Evolutionary conservation across 768 basidiomycete species (phyloP), one percentile per base, ranked within the genome.

Genomic region (Boletus edulis): DNA sequence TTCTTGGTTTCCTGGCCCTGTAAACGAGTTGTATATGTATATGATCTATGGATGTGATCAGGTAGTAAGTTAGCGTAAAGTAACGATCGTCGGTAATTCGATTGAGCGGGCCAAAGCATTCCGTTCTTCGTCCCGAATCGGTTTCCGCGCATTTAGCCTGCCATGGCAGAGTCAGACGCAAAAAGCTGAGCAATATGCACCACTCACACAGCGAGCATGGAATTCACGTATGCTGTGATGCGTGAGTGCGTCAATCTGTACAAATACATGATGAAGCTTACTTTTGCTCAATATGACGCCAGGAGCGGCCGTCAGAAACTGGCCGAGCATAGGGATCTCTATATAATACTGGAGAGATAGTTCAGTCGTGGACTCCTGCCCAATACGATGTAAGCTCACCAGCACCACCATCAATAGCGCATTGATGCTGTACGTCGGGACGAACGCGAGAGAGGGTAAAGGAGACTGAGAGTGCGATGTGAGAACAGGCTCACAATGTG

Each of bases 141-240:
- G 17, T 39, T 62, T 49, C 39, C 48, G 43, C 2, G 57, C 43
- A 7, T 59, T 53, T 18, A 62, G 32, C 40, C 61, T 62, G 31
- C n/a, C 37, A 34, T 32, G 11, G 31, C 27, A 37, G n/a, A 17
- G 18, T 44, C 34, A 39, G 17, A 39, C 38, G 38, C n/a, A 17
- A 14, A 5, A 51, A 24, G 13, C 2, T 15, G 15, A 4, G 38
- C 12, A 14, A 14, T 14, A 14, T 35, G 13, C 34, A 14, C 6
- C 15, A 55, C 64, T 49, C 43, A 64, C 65, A 64, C 62, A 5
- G 35, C 57, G n/a, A 67, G 49, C 59, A 64, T 67, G 20, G 62
- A 55, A 40, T 64, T 56, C 35, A 62, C 49, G 32, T 67, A 66
- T 41, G 65, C 59, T 67, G 22, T 14, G 17, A 24, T 18, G 20